Evolutionary conservation across 768 basidiomycete species (phyloP).

Genomic region (Suillus clintonianus): DNA sequence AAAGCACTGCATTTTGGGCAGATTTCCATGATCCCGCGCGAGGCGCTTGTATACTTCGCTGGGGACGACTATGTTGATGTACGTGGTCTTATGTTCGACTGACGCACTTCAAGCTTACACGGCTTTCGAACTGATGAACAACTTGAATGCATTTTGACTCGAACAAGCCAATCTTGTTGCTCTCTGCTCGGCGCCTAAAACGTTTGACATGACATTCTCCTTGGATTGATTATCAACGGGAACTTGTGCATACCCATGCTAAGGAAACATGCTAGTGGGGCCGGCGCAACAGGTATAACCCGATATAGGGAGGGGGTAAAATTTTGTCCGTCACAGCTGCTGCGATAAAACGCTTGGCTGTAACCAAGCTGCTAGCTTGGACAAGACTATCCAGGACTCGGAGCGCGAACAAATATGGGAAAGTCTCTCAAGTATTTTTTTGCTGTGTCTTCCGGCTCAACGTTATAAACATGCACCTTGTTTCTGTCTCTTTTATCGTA

Average conservation of each 20-base stretch:
- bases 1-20: constrained; percentile 20
- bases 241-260: constrained; percentile 40
- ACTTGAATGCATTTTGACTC: neutral
- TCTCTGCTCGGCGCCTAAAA: neutral
- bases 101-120: neutral
- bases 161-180: neutral
- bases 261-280: constrained; percentile 9
- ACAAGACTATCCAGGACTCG: neutral
- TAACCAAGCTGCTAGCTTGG: neutral
- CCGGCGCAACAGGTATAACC: constrained; percentile 25
- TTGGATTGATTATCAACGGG: constrained; percentile 60
- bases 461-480: neutral
- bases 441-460: neutral
- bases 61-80: neutral
- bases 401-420: neutral
- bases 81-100: neutral
- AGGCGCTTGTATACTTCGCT: neutral
- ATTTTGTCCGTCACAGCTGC: neutral
- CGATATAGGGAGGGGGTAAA: constrained; percentile 57
- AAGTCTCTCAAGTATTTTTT: neutral
- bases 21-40: neutral
- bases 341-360: neutral
- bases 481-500: neutral
- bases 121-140: neutral
- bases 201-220: neutral